These are phyloP conservation scores for Colletotrichum gloeosporioides DNA, from an alignment of 2,329 filamentous ascomycete species.

Conservation along the genomic window DNA sequence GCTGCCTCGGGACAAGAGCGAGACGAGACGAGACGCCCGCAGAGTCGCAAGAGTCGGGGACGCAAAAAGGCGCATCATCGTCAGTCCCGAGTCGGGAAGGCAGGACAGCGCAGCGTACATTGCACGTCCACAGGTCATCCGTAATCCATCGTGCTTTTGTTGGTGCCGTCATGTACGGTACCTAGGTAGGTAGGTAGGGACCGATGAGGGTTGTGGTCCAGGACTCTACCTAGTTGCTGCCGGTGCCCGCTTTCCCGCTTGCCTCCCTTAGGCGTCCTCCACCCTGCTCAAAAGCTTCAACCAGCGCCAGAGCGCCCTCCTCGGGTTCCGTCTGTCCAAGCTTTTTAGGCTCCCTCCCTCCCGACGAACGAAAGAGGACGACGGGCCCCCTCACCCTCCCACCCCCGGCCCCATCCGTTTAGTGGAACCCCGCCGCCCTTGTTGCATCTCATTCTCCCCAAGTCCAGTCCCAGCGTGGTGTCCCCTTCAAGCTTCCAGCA, in stretches of 20 bases:
- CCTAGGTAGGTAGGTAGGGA: too few relatives aligned
- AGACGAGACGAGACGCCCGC: neutral
- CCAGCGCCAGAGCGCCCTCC: neutral
- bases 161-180: neutral
- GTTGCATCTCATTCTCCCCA: neutral
- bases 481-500: neutral
- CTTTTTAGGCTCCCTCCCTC: conserved; percentile 15
- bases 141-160: neutral
- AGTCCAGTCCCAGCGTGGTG: neutral
- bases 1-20: neutral
- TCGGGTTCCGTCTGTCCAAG: conserved; percentile 17
- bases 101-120: neutral
- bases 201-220: neutral
- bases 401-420: conserved; percentile 16
- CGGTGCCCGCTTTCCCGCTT: neutral
- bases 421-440: conserved; percentile 18
- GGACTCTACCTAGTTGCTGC: too few relatives aligned
- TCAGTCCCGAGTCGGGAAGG: neutral
- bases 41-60: neutral
- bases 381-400: conserved; percentile 14
- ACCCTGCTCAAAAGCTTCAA: neutral
- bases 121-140: neutral
- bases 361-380: neutral
- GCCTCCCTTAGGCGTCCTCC: neutral
- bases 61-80: neutral